phyloP scores from a whole-genome alignment of 768 basidiomycete genomes.

The Russula olivacea region DNA sequence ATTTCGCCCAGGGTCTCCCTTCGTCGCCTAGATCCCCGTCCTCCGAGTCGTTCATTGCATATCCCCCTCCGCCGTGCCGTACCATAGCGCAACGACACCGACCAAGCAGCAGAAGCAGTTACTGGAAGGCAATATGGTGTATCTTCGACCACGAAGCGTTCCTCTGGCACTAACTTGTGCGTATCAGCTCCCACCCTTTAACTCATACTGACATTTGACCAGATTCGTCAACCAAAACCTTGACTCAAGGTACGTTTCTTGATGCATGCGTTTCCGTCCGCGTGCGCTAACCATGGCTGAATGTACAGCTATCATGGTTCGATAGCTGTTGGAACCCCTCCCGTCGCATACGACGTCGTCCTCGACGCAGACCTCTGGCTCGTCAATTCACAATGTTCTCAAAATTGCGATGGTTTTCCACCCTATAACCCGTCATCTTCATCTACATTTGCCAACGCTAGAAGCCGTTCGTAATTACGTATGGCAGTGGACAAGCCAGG shows the following conservation, averaged over 20 bases:
- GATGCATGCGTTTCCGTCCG: conserved; percentile 19
- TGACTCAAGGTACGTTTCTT: conserved; percentile 50
- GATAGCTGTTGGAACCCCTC: conserved; percentile 76
- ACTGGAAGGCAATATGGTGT: conserved; percentile 30
- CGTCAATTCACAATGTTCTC: conserved; percentile 45
- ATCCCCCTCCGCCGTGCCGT: conserved; percentile 27
- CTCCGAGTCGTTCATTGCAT: conserved; percentile 9
- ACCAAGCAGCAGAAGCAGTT: conserved; percentile 29
- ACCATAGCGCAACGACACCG: conserved; percentile 6
- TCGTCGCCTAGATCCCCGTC: background rate
- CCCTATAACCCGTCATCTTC: conserved; percentile 50
- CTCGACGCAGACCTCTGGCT: conserved; percentile 92
- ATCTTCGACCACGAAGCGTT: conserved; percentile 23
- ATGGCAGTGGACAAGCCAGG: conserved; percentile 79
- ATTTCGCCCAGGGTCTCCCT: conserved; percentile 26
- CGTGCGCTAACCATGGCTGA: conserved; percentile 16
- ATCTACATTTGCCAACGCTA: conserved; percentile 52
- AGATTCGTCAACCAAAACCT: conserved; percentile 62
- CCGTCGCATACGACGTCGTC: conserved; percentile 73
- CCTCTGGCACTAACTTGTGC: conserved; percentile 27
- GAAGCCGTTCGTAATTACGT: conserved; percentile 62
- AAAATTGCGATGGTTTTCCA: conserved; percentile 42
- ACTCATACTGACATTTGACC: background rate
- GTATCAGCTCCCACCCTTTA: background rate
- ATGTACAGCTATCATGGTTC: conserved; percentile 61